phyloP scores from a whole-genome alignment of 768 basidiomycete genomes.

The Boletus sensibilis region DNA sequence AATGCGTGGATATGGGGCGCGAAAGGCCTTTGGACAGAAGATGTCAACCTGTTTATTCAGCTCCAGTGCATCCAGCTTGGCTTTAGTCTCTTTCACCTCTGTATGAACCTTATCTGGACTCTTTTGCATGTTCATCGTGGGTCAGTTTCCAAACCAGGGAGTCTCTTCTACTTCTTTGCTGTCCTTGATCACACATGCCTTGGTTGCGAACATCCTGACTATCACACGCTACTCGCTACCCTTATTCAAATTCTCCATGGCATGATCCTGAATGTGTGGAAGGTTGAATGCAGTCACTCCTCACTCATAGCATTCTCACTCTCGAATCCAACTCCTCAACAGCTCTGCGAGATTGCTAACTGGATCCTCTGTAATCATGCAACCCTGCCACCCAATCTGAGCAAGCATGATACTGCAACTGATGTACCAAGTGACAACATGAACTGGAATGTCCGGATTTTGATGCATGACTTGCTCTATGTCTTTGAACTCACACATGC shows the following conservation, averaged over 20 bases:
- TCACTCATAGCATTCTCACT: conserved; percentile 19
- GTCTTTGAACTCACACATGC: conserved; percentile 31
- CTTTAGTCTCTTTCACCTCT: not conserved
- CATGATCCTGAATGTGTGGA: conserved; percentile 36
- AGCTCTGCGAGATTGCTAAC: not conserved
- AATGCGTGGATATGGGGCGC: too few relatives aligned
- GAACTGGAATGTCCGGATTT: conserved; percentile 24
- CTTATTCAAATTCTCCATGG: conserved; percentile 34
- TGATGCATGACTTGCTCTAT: conserved; percentile 33
- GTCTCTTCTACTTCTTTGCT: too few relatives aligned
- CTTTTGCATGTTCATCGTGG: not conserved
- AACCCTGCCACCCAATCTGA: too few relatives aligned
- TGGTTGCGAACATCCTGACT: conserved; percentile 34
- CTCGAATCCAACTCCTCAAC: conserved; percentile 15
- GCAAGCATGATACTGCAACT: too few relatives aligned
- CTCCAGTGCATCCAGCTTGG: not conserved
- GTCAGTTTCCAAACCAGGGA: too few relatives aligned
- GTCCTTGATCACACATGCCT: too few relatives aligned
- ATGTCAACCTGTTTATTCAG: not conserved
- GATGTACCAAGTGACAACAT: not conserved
- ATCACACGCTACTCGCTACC: conserved; percentile 28
- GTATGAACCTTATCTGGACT: not conserved
- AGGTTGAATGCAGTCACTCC: conserved; percentile 15
- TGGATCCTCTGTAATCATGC: not conserved
- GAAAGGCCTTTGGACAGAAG: too few relatives aligned